Evolutionary conservation across 139 green algal genomes (phyloP).

Genomic region (Coccomyxa sp.): DNA sequence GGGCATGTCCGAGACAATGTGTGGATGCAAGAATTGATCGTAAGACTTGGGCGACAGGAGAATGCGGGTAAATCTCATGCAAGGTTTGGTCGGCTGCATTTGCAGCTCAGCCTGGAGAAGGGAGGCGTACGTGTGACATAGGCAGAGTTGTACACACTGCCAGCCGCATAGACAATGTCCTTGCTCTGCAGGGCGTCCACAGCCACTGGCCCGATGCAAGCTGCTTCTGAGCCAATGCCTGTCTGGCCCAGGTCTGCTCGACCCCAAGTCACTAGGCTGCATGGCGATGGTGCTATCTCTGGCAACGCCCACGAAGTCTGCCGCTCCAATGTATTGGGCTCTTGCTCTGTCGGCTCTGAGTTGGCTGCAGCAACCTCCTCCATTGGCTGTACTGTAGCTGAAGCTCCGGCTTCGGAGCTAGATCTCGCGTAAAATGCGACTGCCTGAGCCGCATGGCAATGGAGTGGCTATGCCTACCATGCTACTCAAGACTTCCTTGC

Average conservation of each 20-base stretch:
- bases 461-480: too few species aligned
- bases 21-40: not conserved
- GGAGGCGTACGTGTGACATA: constrained; percentile 31
- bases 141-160: constrained; percentile 39
- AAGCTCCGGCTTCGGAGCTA: too few species aligned
- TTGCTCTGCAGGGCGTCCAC: constrained; percentile 25
- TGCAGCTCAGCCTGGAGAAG: not conserved
- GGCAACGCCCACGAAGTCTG: not conserved
- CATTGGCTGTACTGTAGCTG: too few species aligned
- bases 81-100: too few species aligned
- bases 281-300: not conserved
- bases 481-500: too few species aligned
- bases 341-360: not conserved
- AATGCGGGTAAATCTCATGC: too few species aligned
- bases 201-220: constrained; percentile 1
- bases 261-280: constrained; percentile 36
- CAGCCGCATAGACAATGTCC: constrained; percentile 20
- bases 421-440: too few species aligned
- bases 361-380: constrained; percentile 15
- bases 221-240: constrained; percentile 9
- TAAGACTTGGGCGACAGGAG: not conserved
- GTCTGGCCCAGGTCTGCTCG: constrained; percentile 46
- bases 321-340: not conserved
- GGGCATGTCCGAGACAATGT: not conserved
- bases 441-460: too few species aligned